These are phyloP conservation scores for Chrysophaeum taylorii DNA, from an alignment of 352 stramenopile genomes.

Conservation along the genomic window DNA sequence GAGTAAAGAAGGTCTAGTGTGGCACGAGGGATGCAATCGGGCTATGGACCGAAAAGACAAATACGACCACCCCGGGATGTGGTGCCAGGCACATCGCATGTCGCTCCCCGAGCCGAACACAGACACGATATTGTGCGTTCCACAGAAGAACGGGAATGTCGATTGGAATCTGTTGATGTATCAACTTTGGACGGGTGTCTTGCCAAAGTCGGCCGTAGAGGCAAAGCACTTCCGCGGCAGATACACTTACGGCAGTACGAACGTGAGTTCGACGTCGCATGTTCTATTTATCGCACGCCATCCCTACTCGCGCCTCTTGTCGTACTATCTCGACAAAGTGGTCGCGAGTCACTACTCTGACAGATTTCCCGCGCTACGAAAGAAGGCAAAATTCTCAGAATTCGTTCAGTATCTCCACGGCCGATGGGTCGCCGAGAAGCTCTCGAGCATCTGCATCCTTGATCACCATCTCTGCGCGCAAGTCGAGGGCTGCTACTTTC, in stretches of 20 bases:
- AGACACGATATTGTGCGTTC: not conserved
- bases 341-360: no score
- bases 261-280: not conserved
- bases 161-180: not conserved
- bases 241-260: not conserved
- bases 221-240: not conserved
- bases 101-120: not conserved
- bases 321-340: slow-evolving; percentile 4
- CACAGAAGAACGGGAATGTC: not conserved
- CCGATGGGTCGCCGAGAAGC: not conserved
- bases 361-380: no score
- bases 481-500: not conserved
- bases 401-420: no score
- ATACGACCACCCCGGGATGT: no score
- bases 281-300: not conserved
- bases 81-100: not conserved
- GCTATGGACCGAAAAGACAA: no score
- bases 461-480: slow-evolving; percentile 16
- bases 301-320: not conserved
- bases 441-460: not conserved
- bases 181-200: not conserved
- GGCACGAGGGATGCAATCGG: no score
- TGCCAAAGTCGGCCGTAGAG: not conserved
- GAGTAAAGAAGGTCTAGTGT: no score
- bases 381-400: no score